Evolutionary conservation across 2,329 filamentous ascomycete genomes (phyloP).

Genomic region (Reticulascus tulasneorum): DNA sequence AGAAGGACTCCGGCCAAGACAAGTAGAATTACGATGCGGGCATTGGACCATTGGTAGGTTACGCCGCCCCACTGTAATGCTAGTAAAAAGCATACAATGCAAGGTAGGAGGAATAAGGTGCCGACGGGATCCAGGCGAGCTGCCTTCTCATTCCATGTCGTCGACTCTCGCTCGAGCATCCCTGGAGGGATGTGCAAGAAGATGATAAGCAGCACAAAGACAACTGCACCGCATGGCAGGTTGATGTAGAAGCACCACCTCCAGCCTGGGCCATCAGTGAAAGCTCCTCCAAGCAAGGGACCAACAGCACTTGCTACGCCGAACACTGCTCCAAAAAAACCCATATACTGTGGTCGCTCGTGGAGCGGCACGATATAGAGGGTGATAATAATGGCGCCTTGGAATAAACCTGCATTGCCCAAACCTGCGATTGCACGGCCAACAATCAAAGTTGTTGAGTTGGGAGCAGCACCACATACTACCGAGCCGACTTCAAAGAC

Average conservation of each 20-base stretch:
- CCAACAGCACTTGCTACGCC: slow-evolving; percentile 36
- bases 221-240: slow-evolving; percentile 3
- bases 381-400: slow-evolving; percentile 47
- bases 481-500: slow-evolving; percentile 40
- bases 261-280: slow-evolving; percentile 30
- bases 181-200: background rate
- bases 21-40: slow-evolving; percentile 33
- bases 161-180: slow-evolving; percentile 35
- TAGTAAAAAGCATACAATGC: slow-evolving; percentile 48
- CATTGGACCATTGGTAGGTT: slow-evolving; percentile 44
- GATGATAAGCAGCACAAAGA: background rate
- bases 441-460: slow-evolving; percentile 45
- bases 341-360: slow-evolving; percentile 27
- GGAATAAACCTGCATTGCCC: slow-evolving; percentile 46
- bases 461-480: slow-evolving; percentile 39
- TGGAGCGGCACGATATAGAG: slow-evolving; percentile 35
- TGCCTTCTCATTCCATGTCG: slow-evolving; percentile 24
- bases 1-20: slow-evolving; percentile 22
- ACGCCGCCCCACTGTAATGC: slow-evolving; percentile 55
- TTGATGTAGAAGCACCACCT: slow-evolving; percentile 39
- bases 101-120: slow-evolving; percentile 43
- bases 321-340: slow-evolving; percentile 36
- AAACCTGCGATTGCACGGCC: slow-evolving; percentile 49
- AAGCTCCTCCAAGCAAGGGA: slow-evolving; percentile 27
- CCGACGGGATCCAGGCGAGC: slow-evolving; percentile 42